A percentile compares a stretch with the other conserved stretches of the same genome.
These are phyloP conservation scores for Forsythia suspensa DNA, from an alignment of 257 asterid genomes.

Conservation along the genomic window DNA sequence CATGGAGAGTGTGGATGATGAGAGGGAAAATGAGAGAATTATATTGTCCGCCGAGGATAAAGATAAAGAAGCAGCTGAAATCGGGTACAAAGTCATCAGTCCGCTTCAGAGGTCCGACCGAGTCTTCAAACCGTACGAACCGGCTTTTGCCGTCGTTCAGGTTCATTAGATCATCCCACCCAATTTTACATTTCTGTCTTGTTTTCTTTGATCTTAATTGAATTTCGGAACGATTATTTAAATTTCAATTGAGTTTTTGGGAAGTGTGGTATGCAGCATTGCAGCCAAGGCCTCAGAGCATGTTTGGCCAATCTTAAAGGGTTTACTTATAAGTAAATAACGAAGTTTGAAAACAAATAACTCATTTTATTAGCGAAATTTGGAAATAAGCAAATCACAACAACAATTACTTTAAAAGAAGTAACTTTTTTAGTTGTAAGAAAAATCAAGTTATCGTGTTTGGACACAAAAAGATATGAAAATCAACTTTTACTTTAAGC, in stretches of 20 bases:
- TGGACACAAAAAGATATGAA: neutral
- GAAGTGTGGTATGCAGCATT: neutral
- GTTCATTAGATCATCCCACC: slow-evolving; percentile 25
- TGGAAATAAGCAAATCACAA: neutral
- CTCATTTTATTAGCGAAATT: neutral
- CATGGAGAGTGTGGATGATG: slow-evolving; percentile 15
- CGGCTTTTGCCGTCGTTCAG: slow-evolving; percentile 83
- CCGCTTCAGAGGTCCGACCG: slow-evolving; percentile 60
- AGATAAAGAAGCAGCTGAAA: slow-evolving; percentile 51
- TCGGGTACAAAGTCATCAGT: slow-evolving; percentile 77
- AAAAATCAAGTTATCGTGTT: neutral
- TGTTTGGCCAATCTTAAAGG: neutral
- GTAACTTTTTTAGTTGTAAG: neutral
- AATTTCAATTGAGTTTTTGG: neutral
- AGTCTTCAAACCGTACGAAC: slow-evolving; percentile 63
- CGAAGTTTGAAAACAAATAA: neutral
- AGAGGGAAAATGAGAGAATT: slow-evolving; percentile 15
- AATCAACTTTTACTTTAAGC: neutral
- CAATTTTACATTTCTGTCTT: neutral
- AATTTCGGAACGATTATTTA: no score
- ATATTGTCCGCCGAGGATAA: slow-evolving; percentile 41
- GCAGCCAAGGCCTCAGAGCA: neutral
- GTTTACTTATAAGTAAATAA: neutral
- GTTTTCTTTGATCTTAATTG: neutral
- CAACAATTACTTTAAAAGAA: neutral